Conservation (phyloP, 2,329 filamentous ascomycete genomes). For the Triangularia verruculosa region DNA sequence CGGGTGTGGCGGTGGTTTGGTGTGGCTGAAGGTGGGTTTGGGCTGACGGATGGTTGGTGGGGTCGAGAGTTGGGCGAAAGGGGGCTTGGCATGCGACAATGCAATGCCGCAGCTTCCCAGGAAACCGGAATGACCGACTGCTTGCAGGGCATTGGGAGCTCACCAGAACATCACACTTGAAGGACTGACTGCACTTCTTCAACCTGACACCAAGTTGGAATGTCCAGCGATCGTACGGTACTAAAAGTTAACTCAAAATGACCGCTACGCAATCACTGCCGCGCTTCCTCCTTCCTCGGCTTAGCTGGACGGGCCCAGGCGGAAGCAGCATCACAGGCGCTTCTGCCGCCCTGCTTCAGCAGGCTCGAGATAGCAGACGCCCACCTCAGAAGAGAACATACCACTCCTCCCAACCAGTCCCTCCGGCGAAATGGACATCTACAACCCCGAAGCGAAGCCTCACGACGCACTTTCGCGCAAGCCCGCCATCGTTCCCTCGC, state of each 20-base stretch:
- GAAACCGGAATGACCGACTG: conserved; percentile 2
- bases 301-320: conserved; percentile 49
- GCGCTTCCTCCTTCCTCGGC: conserved; percentile 52
- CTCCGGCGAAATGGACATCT: not conserved
- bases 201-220: not conserved
- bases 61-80: not conserved
- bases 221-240: not conserved
- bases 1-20: not conserved
- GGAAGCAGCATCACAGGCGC: conserved; percentile 16
- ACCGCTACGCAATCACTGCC: conserved; percentile 44
- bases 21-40: not conserved
- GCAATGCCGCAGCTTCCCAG: conserved; percentile 4
- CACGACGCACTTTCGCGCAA: conserved; percentile 24
- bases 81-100: conserved; percentile 7
- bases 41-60: conserved; percentile 6
- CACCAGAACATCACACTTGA: not conserved
- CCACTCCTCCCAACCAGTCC: conserved; percentile 7
- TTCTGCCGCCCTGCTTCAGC: conserved; percentile 20
- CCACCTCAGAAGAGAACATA: conserved; percentile 9
- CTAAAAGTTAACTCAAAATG: conserved; percentile 27
- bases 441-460: conserved; percentile 2
- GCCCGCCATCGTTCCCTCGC: conserved; percentile 28
- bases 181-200: not conserved
- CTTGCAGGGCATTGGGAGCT: not conserved
- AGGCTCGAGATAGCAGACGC: conserved; percentile 20